Evolutionary conservation across 805 yeast species (phyloP).

Genomic region (Myxozyma neotropica): DNA sequence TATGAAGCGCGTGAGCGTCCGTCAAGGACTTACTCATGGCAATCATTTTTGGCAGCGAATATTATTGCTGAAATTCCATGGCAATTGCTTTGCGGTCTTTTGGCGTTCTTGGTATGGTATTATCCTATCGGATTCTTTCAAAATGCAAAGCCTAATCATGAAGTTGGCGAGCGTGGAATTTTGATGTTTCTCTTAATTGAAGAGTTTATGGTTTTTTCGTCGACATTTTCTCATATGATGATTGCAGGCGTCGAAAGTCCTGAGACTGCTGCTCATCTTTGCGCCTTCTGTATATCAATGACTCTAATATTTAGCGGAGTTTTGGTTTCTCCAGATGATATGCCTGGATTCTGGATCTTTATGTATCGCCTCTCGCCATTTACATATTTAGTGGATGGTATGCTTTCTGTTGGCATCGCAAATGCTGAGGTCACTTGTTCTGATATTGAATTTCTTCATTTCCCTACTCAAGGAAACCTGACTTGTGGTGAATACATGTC

Average conservation of each 20-base stretch:
- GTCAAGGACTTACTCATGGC: constrained; percentile 70
- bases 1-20: constrained; percentile 77
- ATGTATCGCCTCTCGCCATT: constrained; percentile 77
- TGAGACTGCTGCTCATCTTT: constrained; percentile 34
- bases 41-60: constrained; percentile 62
- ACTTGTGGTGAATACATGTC: constrained; percentile 65
- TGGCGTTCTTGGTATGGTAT: constrained; percentile 59
- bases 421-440: constrained; percentile 56
- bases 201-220: constrained; percentile 45
- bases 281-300: constrained; percentile 53
- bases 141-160: constrained; percentile 55
- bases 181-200: constrained; percentile 39
- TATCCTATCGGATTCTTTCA: constrained; percentile 56
- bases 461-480: constrained; percentile 57
- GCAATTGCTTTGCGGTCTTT: constrained; percentile 60
- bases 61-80: constrained; percentile 68
- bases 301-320: constrained; percentile 71
- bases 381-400: constrained; percentile 67
- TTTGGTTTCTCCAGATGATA: constrained; percentile 53
- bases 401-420: constrained; percentile 54
- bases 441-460: constrained; percentile 51
- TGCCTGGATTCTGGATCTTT: constrained; percentile 86
- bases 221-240: constrained; percentile 60
- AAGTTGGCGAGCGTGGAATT: constrained; percentile 53
- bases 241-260: constrained; percentile 38